A percentile compares a stretch with the other conserved stretches of the same genome.
Evolutionary conservation across 257 asterid species (phyloP).

Genomic region (Nemophila menziesii): DNA sequence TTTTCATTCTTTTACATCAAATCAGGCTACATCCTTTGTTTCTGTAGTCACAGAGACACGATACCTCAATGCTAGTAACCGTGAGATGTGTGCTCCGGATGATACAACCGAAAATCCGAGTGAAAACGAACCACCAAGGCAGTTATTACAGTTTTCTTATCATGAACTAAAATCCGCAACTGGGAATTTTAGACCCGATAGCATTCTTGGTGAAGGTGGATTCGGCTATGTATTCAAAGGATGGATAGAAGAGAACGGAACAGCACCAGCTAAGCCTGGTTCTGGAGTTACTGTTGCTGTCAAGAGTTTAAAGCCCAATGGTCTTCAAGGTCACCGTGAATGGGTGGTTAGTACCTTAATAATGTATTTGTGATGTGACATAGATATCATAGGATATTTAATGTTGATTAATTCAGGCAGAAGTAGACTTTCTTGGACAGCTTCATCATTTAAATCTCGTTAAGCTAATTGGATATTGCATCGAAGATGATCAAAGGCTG

Average conservation of each 20-base stretch:
- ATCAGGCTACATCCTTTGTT: neutral
- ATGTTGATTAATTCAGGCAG: slow-evolving; percentile 57
- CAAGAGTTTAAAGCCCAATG: slow-evolving; percentile 86
- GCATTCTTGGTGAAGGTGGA: slow-evolving; percentile 97
- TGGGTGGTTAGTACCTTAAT: slow-evolving; percentile 81
- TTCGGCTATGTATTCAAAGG: slow-evolving; percentile 94
- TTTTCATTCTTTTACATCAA: too few species aligned
- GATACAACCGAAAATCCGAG: slow-evolving; percentile 47
- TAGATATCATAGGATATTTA: slow-evolving; percentile 10
- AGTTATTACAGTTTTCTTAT: slow-evolving; percentile 60
- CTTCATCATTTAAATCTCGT: slow-evolving; percentile 92
- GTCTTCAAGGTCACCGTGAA: slow-evolving; percentile 97
- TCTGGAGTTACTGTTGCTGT: slow-evolving; percentile 87
- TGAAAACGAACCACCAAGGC: slow-evolving; percentile 36
- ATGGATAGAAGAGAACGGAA: slow-evolving; percentile 95
- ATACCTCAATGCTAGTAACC: slow-evolving; percentile 66
- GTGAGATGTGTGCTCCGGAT: slow-evolving; percentile 74
- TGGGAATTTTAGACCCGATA: slow-evolving; percentile 84
- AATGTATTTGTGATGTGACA: slow-evolving; percentile 9
- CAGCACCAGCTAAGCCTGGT: slow-evolving; percentile 89
- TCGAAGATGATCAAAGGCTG: slow-evolving; percentile 87
- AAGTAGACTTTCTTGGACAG: slow-evolving; percentile 88
- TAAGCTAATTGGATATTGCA: slow-evolving; percentile 80
- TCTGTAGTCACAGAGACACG: slow-evolving; percentile 68
- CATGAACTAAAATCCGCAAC: slow-evolving; percentile 90